These are phyloP conservation scores for Periconia digitata DNA, from an alignment of 2,329 filamentous ascomycete genomes.

Conservation along the genomic window DNA sequence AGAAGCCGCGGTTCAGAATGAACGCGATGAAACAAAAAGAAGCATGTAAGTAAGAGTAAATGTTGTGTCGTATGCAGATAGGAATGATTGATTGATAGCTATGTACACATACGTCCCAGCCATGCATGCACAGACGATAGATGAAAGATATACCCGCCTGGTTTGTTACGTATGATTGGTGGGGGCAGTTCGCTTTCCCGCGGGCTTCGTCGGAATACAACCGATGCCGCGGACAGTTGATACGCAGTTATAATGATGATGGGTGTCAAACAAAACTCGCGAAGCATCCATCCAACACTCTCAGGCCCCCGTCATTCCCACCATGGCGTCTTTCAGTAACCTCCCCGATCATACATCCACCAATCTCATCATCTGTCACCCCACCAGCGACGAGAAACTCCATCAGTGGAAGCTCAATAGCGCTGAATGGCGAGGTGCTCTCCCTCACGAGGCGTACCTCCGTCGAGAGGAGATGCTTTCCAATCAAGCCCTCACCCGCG, in stretches of 20 bases:
- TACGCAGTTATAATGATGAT: neutral
- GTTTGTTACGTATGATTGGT: too few species aligned
- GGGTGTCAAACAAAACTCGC: neutral
- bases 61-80: neutral
- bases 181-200: slow-evolving; percentile 27
- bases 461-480: slow-evolving; percentile 58
- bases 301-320: too few species aligned
- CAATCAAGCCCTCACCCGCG: slow-evolving; percentile 54
- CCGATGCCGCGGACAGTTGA: slow-evolving; percentile 10
- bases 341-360: slow-evolving; percentile 55
- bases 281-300: too few species aligned
- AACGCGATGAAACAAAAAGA: too few species aligned
- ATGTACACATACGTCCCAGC: neutral
- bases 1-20: too few species aligned
- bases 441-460: slow-evolving; percentile 59
- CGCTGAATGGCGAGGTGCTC: slow-evolving; percentile 58
- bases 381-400: slow-evolving; percentile 57
- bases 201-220: slow-evolving; percentile 33
- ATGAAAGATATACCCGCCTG: too few species aligned
- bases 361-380: slow-evolving; percentile 56
- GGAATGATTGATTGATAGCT: neutral
- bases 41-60: too few species aligned
- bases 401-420: slow-evolving; percentile 58
- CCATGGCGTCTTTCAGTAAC: slow-evolving; percentile 27
- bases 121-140: neutral